These are phyloP conservation scores for Coemansia pectinata DNA, from an alignment of 192 early-diverging fungal species.

Conservation along the genomic window DNA sequence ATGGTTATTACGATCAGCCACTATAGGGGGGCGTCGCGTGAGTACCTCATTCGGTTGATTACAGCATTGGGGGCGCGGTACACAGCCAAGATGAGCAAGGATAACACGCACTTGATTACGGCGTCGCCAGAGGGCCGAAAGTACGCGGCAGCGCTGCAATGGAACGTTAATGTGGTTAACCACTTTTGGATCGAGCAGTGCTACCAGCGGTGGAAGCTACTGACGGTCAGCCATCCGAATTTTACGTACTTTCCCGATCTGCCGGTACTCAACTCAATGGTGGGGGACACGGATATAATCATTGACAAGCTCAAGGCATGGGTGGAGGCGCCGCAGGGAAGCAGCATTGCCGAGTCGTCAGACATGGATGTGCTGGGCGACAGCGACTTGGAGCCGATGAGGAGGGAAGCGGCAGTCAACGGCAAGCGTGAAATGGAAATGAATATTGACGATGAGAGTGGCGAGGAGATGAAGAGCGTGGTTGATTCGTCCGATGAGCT, in stretches of 20 bases:
- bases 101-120: slow-evolving; percentile 79
- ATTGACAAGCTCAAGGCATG: slow-evolving; percentile 42
- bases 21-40: slow-evolving; percentile 65
- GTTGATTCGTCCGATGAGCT: slow-evolving; percentile 27
- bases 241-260: slow-evolving; percentile 60
- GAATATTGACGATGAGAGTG: slow-evolving; percentile 8
- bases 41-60: slow-evolving; percentile 67
- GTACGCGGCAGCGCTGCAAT: slow-evolving; percentile 60
- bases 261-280: slow-evolving; percentile 56
- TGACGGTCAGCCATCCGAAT: slow-evolving; percentile 57
- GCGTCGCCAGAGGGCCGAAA: slow-evolving; percentile 67
- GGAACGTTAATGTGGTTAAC: slow-evolving; percentile 73
- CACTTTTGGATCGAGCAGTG: slow-evolving; percentile 87
- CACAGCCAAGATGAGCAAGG: slow-evolving; percentile 61
- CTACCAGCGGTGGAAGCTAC: slow-evolving; percentile 63
- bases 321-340: slow-evolving; percentile 36
- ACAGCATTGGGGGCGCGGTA: slow-evolving; percentile 63
- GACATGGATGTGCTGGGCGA: slow-evolving; percentile 51
- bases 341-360: slow-evolving; percentile 40
- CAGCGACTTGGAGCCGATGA: slow-evolving; percentile 29
- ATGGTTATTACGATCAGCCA: slow-evolving; percentile 68
- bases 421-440: not conserved
- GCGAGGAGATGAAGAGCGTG: slow-evolving; percentile 29
- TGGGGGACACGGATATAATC: slow-evolving; percentile 55
- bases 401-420: not conserved